Evolutionary conservation across 2,329 filamentous ascomycete genomes (phyloP), one percentile per base, ranked within the genome.

Genomic region (Lachnellula cervina): DNA sequence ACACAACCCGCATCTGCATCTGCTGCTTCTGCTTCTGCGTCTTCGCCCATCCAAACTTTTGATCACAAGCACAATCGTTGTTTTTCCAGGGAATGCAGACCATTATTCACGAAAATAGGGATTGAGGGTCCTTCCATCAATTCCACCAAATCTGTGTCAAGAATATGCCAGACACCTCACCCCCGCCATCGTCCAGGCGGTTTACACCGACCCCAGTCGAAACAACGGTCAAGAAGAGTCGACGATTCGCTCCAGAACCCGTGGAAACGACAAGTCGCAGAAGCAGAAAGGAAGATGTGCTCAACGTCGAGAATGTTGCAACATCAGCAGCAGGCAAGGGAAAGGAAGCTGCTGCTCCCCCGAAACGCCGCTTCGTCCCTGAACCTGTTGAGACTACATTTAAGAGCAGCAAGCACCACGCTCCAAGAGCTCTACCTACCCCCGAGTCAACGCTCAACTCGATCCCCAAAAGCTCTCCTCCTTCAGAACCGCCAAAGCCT

Each of bases 321-420:
- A 17, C 13, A 13, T 44, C 42, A 19, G 21, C 72, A 42, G 57
- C 58, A 28, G 56, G 60, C 14, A 61, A 58, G 51, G 28, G 28
- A 32, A 63, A 60, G 50, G 62, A 68, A 32, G 28, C 28, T 42
- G 55, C 60, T 51, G 57, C 59, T 47, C 72, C 74, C 62, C 72
- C 77, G 50, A 76, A 77, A 61, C 76, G 81, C 66, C 82, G 82
- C 64, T 89, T 89, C 72, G 78, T 75, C 43, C 86, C 87, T 35
- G 79, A 88, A 53, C 86, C 87, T 16, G 82, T 91, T 61, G 88
- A 91, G 71, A 90, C 87, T 8, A 86, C 81, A 1, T 83, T 81
- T 63, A 82, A 83, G 62, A 80, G 81, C 47, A 80, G 76, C 68
- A 75, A 82, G 65, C 76, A 76, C 64, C 68, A 56, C 68, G 73